A percentile compares a stretch with the other conserved stretches of the same genome.
These are phyloP conservation scores for Capronia epimyces DNA, from an alignment of 2,329 filamentous ascomycete genomes.

Conservation along the genomic window DNA sequence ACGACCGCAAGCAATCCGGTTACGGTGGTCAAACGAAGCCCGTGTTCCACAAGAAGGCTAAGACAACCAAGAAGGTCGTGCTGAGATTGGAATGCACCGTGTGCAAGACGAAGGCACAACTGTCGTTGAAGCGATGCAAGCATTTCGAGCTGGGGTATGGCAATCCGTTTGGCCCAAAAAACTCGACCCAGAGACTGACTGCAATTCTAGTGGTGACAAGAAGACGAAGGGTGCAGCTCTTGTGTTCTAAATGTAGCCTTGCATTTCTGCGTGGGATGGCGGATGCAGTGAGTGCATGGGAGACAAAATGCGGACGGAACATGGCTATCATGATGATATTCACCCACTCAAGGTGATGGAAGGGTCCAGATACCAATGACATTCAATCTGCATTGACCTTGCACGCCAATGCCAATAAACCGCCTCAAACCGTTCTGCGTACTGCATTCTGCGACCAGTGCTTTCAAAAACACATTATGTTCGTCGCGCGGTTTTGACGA, in stretches of 20 bases:
- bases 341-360: constrained; percentile 4
- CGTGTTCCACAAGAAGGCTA: constrained; percentile 99
- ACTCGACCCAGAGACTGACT: constrained; percentile 10
- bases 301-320: not conserved
- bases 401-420: not conserved
- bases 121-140: constrained; percentile 99
- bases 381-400: constrained; percentile 5
- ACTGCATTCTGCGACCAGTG: not conserved
- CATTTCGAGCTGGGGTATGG: constrained; percentile 98
- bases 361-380: constrained; percentile 10
- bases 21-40: constrained; percentile 99
- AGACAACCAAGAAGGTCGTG: constrained; percentile 99
- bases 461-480: not conserved
- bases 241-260: constrained; percentile 75
- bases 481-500: not conserved
- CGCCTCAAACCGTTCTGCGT: not conserved
- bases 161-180: constrained; percentile 2
- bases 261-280: constrained; percentile 9
- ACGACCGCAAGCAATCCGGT: constrained; percentile 98
- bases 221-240: constrained; percentile 99
- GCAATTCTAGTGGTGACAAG: constrained; percentile 86
- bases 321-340: constrained; percentile 7
- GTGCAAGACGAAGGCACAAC: constrained; percentile 91
- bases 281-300: constrained; percentile 1
- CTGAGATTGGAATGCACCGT: constrained; percentile 93